phyloP scores from a whole-genome alignment of 495 filamentous ascomycete genomes.

The Hypomontagnella submonticulosa region DNA sequence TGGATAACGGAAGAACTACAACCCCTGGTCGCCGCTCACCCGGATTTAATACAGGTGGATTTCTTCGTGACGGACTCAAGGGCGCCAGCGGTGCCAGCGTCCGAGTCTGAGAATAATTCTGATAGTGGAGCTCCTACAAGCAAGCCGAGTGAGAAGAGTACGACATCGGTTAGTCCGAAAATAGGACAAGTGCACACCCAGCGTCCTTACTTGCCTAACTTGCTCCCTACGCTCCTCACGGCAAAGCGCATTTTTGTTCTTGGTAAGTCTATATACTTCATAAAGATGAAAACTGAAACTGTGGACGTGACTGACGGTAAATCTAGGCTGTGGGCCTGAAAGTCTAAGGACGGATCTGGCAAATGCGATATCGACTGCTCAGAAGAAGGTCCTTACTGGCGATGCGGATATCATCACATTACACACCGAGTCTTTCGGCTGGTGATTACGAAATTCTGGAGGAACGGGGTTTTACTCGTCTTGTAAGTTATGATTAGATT shows the following conservation, averaged over 20 bases:
- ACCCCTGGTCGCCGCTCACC: conserved; percentile 18
- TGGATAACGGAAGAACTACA: conserved; percentile 41
- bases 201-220: conserved; percentile 29
- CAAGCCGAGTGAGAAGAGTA: conserved; percentile 25
- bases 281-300: background rate
- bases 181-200: conserved; percentile 30
- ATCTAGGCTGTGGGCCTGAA: conserved; percentile 71
- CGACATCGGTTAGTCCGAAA: conserved; percentile 16
- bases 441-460: conserved; percentile 21
- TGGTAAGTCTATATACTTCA: conserved; percentile 16
- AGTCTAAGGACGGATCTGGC: conserved; percentile 74
- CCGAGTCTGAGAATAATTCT: conserved; percentile 32
- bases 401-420: conserved; percentile 74
- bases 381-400: conserved; percentile 68
- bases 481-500: too few relatives aligned
- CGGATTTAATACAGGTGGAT: conserved; percentile 32
- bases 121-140: conserved; percentile 2
- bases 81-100: conserved; percentile 3
- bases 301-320: background rate
- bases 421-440: conserved; percentile 70
- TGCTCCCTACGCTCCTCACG: conserved; percentile 26
- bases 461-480: too few relatives aligned
- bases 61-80: conserved; percentile 33
- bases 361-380: conserved; percentile 71
- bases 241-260: conserved; percentile 29